Evolutionary conservation across 345 rosid species (phyloP), one percentile per base, ranked within the genome.

Genomic region (Stellera chamaejasme): DNA sequence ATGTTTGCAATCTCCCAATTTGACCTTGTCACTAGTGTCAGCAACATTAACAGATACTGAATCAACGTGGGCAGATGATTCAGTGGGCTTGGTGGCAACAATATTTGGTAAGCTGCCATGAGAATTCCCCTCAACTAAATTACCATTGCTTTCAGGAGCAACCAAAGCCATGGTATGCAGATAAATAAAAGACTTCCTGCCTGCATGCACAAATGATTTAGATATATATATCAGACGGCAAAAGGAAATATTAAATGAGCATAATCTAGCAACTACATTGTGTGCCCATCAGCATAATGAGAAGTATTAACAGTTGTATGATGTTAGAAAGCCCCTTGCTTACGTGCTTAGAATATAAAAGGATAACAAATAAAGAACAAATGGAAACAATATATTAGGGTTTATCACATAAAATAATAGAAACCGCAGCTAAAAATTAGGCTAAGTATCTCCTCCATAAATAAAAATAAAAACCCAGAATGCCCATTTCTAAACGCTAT

Each of bases 41-140:
- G 52, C 68, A 53, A 82, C 83, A 74, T 84, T 81, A 26, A 82
- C 73, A 43, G 75, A 69, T 66, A 80, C 79, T 0, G 96, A 84
- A 48, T 69, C 79, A 53, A 80, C 77, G 78, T 74, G 67, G 55
- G 72, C 64, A 26, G 83, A 59, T 36, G 92, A 73, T 45, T 75
- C 78, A 65, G 70, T 61, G 10, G 78, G 47, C 69, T 68, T 4
- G 39, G 23, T 72, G 48, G 65, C 60, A 53, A 69, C 58, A 54
- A 53, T 57, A 63, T 72, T 63, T 48, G 68, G 60, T 42, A 53
- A 54, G 58, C 63, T 49, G 67, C 59, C 50, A 36, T 59, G 71
- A 63, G 50, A 70, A 64, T 60, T 76, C 55, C 60, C 74, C 69
- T 66, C 70, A 57, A 65, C 66, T 51, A 43, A 25, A 27, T 19